Conservation (phyloP, 495 filamentous ascomycete genomes). For the Penicillium steckii region DNA sequence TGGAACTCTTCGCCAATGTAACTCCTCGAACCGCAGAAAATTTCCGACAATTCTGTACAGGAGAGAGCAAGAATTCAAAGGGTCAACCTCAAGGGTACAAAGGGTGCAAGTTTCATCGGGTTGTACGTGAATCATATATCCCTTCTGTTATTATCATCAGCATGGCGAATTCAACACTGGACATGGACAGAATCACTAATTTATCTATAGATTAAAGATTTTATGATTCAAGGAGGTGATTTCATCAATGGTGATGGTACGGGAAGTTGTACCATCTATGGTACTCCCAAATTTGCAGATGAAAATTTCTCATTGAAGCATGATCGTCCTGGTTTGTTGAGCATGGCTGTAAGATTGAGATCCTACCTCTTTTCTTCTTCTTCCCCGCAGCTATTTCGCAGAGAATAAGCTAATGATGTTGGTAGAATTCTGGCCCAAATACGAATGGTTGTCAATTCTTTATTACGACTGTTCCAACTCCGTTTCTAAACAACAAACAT, state of each 20-base stretch:
- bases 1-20: constrained; percentile 84
- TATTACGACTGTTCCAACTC: constrained; percentile 82
- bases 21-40: constrained; percentile 93
- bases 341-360: constrained; percentile 87
- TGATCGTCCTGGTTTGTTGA: constrained; percentile 73
- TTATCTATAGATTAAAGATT: constrained; percentile 75
- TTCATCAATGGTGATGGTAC: constrained; percentile 94
- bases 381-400: no score
- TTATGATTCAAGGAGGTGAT: constrained; percentile 97
- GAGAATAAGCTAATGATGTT: constrained; percentile 1
- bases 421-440: constrained; percentile 84
- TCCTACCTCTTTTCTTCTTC: not conserved
- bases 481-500: constrained; percentile 91
- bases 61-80: constrained; percentile 77
- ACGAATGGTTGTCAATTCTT: constrained; percentile 98
- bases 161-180: no score
- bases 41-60: constrained; percentile 95
- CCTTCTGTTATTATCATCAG: no score
- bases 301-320: constrained; percentile 86
- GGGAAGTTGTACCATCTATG: constrained; percentile 84
- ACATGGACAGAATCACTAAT: no score
- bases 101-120: constrained; percentile 88
- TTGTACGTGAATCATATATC: constrained; percentile 56
- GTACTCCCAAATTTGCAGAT: constrained; percentile 78
- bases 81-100: constrained; percentile 93